Evolutionary conservation across 441 rosid genomes (phyloP).

Genomic region (Populus hybrid): DNA sequence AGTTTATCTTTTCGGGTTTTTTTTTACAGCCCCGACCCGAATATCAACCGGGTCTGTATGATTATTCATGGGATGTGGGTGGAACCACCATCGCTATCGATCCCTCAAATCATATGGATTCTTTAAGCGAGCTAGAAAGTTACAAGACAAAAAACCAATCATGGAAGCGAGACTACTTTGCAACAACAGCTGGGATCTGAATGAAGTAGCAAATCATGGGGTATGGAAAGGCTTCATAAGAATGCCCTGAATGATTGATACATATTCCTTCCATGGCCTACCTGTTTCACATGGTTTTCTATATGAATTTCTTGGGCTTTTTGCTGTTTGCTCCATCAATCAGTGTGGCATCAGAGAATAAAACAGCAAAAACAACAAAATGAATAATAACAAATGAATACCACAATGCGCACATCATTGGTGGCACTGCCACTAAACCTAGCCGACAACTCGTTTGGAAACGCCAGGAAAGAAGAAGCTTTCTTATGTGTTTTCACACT

Average conservation of each 20-base stretch:
- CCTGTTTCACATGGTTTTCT: conserved; percentile 10
- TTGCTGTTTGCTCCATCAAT: conserved; percentile 3
- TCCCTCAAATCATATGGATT: not conserved
- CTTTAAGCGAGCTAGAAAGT: not conserved
- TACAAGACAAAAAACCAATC: not conserved
- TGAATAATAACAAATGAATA: conserved; percentile 20
- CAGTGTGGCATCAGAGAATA: conserved; percentile 23
- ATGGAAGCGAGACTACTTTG: not conserved
- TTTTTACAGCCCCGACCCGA: too few relatives aligned
- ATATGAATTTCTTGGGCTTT: not conserved
- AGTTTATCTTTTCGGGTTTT: too few relatives aligned
- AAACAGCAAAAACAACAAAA: conserved; percentile 29
- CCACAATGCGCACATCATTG: conserved; percentile 1
- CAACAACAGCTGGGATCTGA: conserved; percentile 23
- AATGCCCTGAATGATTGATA: conserved; percentile 19
- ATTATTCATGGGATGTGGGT: too few relatives aligned
- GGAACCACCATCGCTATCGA: too few relatives aligned
- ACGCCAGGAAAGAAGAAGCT: not conserved
- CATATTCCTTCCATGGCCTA: not conserved
- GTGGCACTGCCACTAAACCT: not conserved
- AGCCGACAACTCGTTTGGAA: conserved; percentile 21
- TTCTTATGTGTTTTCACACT: not conserved
- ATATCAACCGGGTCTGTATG: too few relatives aligned
- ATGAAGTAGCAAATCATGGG: not conserved
- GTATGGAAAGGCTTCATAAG: not conserved